Conservation (phyloP, 1,139 yeast species). For the Geotrichum aggregatum region DNA sequence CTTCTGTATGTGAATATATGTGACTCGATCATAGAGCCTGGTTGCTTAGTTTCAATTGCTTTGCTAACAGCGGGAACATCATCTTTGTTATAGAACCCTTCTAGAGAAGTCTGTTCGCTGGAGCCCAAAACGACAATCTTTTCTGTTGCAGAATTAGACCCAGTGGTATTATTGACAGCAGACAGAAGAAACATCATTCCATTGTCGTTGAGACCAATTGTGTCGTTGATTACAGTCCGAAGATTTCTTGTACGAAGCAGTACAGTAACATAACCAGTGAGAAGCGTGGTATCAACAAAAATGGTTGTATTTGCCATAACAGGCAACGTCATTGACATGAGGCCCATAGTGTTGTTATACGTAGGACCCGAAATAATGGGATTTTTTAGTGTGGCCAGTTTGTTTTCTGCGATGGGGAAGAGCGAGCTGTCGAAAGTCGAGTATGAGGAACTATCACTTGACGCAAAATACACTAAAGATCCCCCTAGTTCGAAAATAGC, state of each 20-base stretch:
- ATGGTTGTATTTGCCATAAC: slow-evolving; percentile 71
- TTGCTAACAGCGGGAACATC: slow-evolving; percentile 13
- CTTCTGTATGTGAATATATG: slow-evolving; percentile 42
- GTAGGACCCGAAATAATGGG: slow-evolving; percentile 22
- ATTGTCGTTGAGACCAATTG: slow-evolving; percentile 42
- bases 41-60: slow-evolving; percentile 6
- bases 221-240: slow-evolving; percentile 48
- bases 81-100: not conserved
- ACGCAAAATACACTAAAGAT: slow-evolving; percentile 39
- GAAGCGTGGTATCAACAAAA: slow-evolving; percentile 52
- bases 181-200: slow-evolving; percentile 44
- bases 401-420: slow-evolving; percentile 19
- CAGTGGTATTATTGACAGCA: not conserved
- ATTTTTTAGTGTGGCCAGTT: slow-evolving; percentile 25
- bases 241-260: slow-evolving; percentile 57
- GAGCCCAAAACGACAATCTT: slow-evolving; percentile 13
- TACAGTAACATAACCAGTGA: slow-evolving; percentile 71
- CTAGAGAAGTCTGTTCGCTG: not conserved
- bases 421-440: slow-evolving; percentile 10
- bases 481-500: slow-evolving; percentile 59
- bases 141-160: not conserved
- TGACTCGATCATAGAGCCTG: slow-evolving; percentile 53
- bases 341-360: slow-evolving; percentile 30
- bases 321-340: slow-evolving; percentile 63
- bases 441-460: slow-evolving; percentile 29